A percentile compares a stretch with the other conserved stretches of the same genome.
Evolutionary conservation across 129 eudicot genomes (phyloP).

Genomic region (Apium graveolens): DNA sequence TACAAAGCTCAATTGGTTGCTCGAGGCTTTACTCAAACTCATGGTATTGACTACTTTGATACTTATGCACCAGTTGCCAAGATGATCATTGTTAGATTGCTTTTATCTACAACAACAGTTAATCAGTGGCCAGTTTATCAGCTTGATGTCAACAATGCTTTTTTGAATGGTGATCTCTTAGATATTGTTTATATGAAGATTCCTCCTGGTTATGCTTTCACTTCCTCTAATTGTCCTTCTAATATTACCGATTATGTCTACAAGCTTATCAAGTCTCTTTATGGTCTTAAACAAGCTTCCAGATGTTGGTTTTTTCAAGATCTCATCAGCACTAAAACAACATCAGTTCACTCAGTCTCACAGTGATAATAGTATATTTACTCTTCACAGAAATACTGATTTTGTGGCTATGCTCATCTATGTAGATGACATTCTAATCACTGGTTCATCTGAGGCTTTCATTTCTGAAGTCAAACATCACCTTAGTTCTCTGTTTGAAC

Average conservation of each 20-base stretch:
- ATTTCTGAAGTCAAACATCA: background rate
- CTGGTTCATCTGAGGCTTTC: fast-evolving
- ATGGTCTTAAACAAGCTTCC: background rate
- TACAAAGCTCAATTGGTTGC: too few relatives aligned
- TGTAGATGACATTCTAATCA: background rate
- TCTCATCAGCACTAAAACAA: background rate
- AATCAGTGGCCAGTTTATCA: too few relatives aligned
- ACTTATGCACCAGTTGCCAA: too few relatives aligned
- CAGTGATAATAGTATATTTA: background rate
- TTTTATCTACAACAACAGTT: too few relatives aligned
- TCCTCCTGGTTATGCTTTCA: background rate
- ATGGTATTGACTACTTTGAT: too few relatives aligned
- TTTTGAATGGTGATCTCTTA: too few relatives aligned
- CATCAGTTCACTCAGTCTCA: background rate
- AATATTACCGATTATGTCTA: background rate
- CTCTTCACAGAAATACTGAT: background rate
- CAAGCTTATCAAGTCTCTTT: background rate
- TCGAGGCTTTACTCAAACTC: too few relatives aligned
- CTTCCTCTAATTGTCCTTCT: background rate
- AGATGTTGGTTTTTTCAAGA: background rate
- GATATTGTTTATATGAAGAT: too few relatives aligned
- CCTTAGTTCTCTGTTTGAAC: background rate
- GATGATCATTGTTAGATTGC: too few relatives aligned
- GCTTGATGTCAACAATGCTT: too few relatives aligned
- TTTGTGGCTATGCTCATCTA: slow-evolving; percentile 1